Base-by-base conservation (phyloP, 345 rosid genomes). In the Diplotaxis tenuifolia region DNA sequence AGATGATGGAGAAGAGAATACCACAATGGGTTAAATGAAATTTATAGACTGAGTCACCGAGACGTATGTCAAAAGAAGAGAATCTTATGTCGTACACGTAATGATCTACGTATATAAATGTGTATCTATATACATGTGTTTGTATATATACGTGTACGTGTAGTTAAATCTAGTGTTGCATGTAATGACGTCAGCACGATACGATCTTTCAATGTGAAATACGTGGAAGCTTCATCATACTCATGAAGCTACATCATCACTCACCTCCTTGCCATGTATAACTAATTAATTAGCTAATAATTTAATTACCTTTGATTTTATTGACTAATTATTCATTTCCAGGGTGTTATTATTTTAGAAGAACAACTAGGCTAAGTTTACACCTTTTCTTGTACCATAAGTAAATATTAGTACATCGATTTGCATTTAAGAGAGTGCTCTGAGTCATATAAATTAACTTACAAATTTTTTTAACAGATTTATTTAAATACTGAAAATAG, bases 121-220 rank as follows among this genome's bases (percentile, higher is more conserved):
- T 67, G 42, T 50, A 23, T 56, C 27, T 52, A 20, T 66, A 65
- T 57, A 68, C 45, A 32, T 67, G 60, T 75, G 34, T 50, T 20
- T 34, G 50, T 25, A n/a, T 9, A 4, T 23, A 23, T 54, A 62
- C 75, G 74, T 76, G 60, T 69, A 70, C 67, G 78, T 32, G 27
- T 45, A 52, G 15, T 8, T 32, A 38, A 74, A 62, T 67, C 8
- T 64, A 40, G 70, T 74, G 67, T 40, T 52, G 60, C 42, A 45
- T 53, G 25, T 78, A 78, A 80, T 82, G 82, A 73, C 77, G 82
- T 86, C 84, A 76, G 60, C 28, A 0, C 9, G 49, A 42, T 66
- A 47, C 65, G 27, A 61, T 60, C 31, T 81, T 73, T 36, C 82
- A 63, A 71, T 70, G 79, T 32, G 28, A 22, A 61, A 4, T 68